Evolutionary conservation across 345 rosid species (phyloP), one percentile per base, ranked within the genome.

Genomic region (Erodium maritimum): DNA sequence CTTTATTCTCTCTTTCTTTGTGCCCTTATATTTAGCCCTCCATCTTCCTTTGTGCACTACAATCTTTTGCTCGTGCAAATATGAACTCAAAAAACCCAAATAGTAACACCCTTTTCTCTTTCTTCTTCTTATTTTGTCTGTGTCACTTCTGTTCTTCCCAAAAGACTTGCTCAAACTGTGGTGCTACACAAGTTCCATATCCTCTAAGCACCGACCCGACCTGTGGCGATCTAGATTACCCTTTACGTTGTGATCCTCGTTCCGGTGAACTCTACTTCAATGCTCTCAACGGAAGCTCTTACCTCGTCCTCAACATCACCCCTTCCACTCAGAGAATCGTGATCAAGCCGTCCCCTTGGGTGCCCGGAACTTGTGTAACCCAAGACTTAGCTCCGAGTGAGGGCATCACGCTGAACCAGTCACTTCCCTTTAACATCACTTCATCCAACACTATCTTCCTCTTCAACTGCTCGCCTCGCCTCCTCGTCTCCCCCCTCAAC

Each of bases 361-460:
- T 71, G 24, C 29, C 67, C 18, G 69, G 57, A 33, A 12, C 58
- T 7, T 83, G 86, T 54, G 77, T 71, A 34, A 79, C 82, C 1
- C 67, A 56, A 9, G 90, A 83, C 62, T 73, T 68, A 74, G 22
- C 55, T n/a, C 67, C 67, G 29, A 75, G 84, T 21, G 80, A 68
- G 60, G 90, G 86, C 33, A 63, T 80, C 1, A 54, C 67, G 77
- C 54, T 83, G 55, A 80, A 79, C 57, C 82, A 79, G 52, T 57
- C 84, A 10, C 84, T 77, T 61, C 86, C 90, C 64, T 83, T 83
- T 52, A 83, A 80, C 60, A 61, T 80, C 50, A 80, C 84, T 57
- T 73, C 79, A 7, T 79, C 90, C 1, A 83, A 80, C 73, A 80
- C 86, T 0, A 66, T 83, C 68, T 80, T 80, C 54, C 75, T 83